Base-by-base conservation (phyloP, 2,329 filamentous ascomycete species). In the Atkinsonella texensis region DNA sequence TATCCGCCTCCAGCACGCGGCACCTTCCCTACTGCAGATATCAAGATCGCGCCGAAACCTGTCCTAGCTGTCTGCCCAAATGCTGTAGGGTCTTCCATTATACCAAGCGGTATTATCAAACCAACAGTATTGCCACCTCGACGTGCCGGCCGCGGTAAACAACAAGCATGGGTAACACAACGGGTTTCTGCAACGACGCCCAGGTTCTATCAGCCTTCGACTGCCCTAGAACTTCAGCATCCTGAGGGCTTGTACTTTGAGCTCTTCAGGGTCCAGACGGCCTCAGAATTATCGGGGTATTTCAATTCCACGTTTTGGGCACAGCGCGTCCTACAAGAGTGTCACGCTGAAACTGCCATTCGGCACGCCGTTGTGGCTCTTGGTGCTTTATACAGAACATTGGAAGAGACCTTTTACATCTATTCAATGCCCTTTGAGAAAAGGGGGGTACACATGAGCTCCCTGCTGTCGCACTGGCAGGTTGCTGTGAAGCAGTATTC, bases 231-330 rank as follows among this genome's bases (percentile, higher is more conserved):
- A 8, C 72, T 83, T 32, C 66, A 69, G 50, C 65, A 71, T 5
- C 68, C 70, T 46, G 80, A 85, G 54, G 72, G 70, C 17, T 72
- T 75, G 47, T 84, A 84, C 58, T 84, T 84, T 59, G 74, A 80
- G 52, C 66, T 83, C 12, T 84, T 85, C 58, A 74, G 76, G 42
- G 69, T 74, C 28, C 77, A 79, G 43, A 84, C 83, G 0, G 78
- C 81, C 1, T 75, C 68, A 46, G 80, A 83, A 58, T 68, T 85
- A 7, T 83, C 81, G 0, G 81, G 83, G 12, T 85, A 81, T 61
- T 85, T 85, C 54, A 79, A 84, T 60, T 77, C 75, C 18, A 70
- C 74, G 1, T 85, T 85, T 60, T 86, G 82, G 82, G 80, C 74
- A 1, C 70, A 74, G 43, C 74, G 76, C 35, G 80, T 85, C 1